Evolutionary conservation across 2,329 filamentous ascomycete genomes (phyloP), one percentile per base, ranked within the genome.

Genomic region (Stachybotrys chartarum): DNA sequence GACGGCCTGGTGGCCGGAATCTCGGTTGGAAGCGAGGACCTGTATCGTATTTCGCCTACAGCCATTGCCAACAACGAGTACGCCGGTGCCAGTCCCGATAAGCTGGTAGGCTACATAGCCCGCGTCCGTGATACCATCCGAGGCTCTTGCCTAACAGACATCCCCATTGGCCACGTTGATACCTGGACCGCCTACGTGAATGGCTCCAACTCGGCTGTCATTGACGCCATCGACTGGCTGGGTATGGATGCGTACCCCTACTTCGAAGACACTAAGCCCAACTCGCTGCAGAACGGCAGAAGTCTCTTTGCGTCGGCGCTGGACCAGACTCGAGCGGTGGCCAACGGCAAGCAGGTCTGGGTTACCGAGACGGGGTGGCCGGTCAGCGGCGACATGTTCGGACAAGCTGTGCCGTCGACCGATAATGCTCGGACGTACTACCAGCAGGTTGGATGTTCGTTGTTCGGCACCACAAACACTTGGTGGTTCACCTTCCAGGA

Each of bases 301-400:
- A 63, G 70, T 17, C 82, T 91, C 52, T 94, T 95, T 77, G 76
- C 85, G 66, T 77, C 80, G 14, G 85, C 90, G 16, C 76, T 88
- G 45, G 72, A 78, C 52, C 77, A 79, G 57, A 89, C 87, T 39
- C 70, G 80, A 59, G 72, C 68, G 16, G 85, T 77, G 49, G 78
- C 82, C 42, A 75, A 78, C 42, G 82, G 81, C 66, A 93, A 91
- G 79, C 77, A 82, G 17, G 81, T 95, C 63, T 94, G 89, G 89
- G 81, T 95, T 59, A 94, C 91, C 31, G 91, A 96, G 79, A 94
- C 90, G 16, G 91, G 91, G 60, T 94, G 89, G 84, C 91, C 91
- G 51, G 84, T 91, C 54, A 84, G 78, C 64, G 91, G 91, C 55
- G 74, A 81, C 60, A 78, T 75, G 1, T 73, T 80, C 58, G 85